Conservation (phyloP, 2,329 filamentous ascomycete species). For the Ramularia collo-cygni region DNA sequence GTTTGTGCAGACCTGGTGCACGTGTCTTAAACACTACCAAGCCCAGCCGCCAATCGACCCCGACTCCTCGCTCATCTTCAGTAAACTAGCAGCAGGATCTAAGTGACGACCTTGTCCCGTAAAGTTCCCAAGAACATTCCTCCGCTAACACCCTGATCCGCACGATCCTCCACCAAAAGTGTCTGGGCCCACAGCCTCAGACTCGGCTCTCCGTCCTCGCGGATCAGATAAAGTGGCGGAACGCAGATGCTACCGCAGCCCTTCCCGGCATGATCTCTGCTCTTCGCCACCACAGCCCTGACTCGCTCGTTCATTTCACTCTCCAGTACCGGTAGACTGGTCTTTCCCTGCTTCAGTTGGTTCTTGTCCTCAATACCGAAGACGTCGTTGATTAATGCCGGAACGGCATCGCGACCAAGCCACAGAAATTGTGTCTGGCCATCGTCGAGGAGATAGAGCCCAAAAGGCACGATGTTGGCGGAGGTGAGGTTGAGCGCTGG, state of each 20-base stretch:
- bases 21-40: too few relatives aligned
- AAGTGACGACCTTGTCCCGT: constrained; percentile 75
- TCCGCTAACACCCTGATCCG: constrained; percentile 87
- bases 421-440: constrained; percentile 97
- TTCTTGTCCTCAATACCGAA: constrained; percentile 81
- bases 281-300: constrained; percentile 85
- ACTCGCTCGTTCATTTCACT: constrained; percentile 96
- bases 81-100: not conserved
- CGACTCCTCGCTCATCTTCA: not conserved
- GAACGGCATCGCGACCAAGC: constrained; percentile 88
- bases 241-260: constrained; percentile 90
- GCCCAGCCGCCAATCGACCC: not conserved
- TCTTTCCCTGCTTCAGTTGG: constrained; percentile 86
- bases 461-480: constrained; percentile 78
- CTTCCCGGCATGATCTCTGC: constrained; percentile 74
- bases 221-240: constrained; percentile 85
- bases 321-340: constrained; percentile 75
- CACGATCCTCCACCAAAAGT: constrained; percentile 85
- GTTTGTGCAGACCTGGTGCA: too few relatives aligned
- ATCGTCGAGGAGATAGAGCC: constrained; percentile 93
- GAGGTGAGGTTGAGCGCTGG: constrained; percentile 80
- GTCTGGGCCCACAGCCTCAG: constrained; percentile 96
- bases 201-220: constrained; percentile 92
- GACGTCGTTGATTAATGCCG: constrained; percentile 79
- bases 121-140: constrained; percentile 88